phyloP scores from a whole-genome alignment of 257 asterid species.

The Rehmannia glutinosa region DNA sequence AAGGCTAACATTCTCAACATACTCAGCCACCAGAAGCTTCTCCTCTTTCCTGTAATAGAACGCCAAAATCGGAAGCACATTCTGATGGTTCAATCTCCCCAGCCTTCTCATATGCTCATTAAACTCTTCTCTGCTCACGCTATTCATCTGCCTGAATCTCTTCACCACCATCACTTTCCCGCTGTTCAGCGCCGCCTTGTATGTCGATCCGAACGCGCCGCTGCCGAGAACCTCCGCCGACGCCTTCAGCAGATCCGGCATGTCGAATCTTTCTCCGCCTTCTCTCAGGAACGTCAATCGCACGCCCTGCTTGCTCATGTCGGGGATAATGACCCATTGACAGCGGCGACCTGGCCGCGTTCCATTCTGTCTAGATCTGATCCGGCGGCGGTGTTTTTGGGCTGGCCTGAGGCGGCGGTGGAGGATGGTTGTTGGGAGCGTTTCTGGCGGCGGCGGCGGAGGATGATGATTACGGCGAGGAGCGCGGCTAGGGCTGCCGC shows the following conservation, averaged over 20 bases:
- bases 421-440: constrained; percentile 13
- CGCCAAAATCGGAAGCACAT: constrained; percentile 79
- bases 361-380: constrained; percentile 41
- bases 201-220: constrained; percentile 71
- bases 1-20: constrained; percentile 59
- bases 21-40: constrained; percentile 66
- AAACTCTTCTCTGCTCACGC: constrained; percentile 61
- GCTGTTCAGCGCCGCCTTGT: constrained; percentile 55
- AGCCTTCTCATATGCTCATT: constrained; percentile 84
- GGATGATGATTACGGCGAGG: constrained; percentile 34
- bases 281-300: constrained; percentile 68
- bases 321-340: constrained; percentile 17
- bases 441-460: constrained; percentile 35
- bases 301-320: constrained; percentile 27
- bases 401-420: neutral
- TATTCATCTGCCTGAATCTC: constrained; percentile 78
- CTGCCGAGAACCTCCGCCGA: constrained; percentile 86
- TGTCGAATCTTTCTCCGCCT: constrained; percentile 48
- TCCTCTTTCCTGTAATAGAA: constrained; percentile 83
- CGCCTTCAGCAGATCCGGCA: constrained; percentile 71
- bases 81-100: constrained; percentile 59
- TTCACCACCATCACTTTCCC: constrained; percentile 68
- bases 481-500: constrained; percentile 42
- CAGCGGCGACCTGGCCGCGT: constrained; percentile 17
- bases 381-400: neutral